phyloP scores from a whole-genome alignment of 2,329 filamentous ascomycete species.

The Ploettnerulaceae sp. region DNA sequence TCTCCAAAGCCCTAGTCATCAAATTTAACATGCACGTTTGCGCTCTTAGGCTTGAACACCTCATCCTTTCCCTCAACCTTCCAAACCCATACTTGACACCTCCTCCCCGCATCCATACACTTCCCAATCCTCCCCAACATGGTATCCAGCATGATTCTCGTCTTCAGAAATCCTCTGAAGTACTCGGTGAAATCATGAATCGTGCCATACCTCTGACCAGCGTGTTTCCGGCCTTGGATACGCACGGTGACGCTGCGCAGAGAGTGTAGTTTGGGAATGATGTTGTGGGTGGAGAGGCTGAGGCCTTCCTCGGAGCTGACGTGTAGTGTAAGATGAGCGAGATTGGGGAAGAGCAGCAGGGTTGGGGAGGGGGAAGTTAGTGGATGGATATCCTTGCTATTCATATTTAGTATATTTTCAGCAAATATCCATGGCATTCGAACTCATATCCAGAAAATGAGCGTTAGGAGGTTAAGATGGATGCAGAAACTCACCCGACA shows the following conservation, averaged over 20 bases:
- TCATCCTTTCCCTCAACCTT: not conserved
- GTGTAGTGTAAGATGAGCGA: conserved; percentile 1
- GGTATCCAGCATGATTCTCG: conserved; percentile 3
- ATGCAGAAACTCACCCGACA: not conserved
- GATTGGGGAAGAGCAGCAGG: not conserved
- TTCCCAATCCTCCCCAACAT: conserved; percentile 2
- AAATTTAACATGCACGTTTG: conserved; percentile 6
- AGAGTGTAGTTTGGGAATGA: not conserved
- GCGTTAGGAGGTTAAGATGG: not conserved
- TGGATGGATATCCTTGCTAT: conserved; percentile 4
- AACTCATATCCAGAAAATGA: not conserved
- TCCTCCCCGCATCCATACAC: not conserved
- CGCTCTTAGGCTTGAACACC: conserved; percentile 1
- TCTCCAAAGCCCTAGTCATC: not conserved
- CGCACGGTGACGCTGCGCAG: not conserved
- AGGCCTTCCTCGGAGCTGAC: not conserved
- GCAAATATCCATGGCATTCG: not conserved
- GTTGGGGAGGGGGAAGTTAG: not conserved
- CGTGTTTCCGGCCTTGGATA: not conserved
- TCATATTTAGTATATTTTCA: not conserved
- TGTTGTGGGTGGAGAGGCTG: conserved; percentile 5
- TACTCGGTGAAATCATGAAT: not conserved
- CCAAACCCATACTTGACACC: conserved; percentile 6
- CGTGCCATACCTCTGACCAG: not conserved
- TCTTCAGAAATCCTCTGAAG: conserved; percentile 1